phyloP scores from a whole-genome alignment of 2,329 filamentous ascomycete species.

The Beauveria australis region DNA sequence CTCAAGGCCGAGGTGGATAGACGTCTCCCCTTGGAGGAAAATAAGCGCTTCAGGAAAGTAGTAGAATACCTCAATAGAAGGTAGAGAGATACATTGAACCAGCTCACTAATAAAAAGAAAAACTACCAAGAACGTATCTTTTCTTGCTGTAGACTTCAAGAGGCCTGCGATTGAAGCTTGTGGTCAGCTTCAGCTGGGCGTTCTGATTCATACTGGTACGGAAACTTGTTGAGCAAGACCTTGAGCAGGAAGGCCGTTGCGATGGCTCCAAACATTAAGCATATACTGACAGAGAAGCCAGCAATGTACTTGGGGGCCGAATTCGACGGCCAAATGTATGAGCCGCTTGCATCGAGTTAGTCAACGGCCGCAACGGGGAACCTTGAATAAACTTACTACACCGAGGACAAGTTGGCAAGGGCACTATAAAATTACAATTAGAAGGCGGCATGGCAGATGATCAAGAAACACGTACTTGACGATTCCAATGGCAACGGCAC shows the following conservation, averaged over 20 bases:
- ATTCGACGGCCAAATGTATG: constrained; percentile 10
- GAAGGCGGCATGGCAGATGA: no score
- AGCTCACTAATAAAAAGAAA: background rate
- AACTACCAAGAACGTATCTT: background rate
- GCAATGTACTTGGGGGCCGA: constrained; percentile 6
- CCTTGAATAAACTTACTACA: constrained; percentile 2
- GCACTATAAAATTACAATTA: background rate
- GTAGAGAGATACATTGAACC: background rate
- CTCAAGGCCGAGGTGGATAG: no score
- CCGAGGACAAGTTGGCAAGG: constrained; percentile 7
- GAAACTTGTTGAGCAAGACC: constrained; percentile 3
- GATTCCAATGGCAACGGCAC: constrained; percentile 8
- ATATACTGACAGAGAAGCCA: constrained; percentile 8
- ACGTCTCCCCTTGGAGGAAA: no score
- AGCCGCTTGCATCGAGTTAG: background rate
- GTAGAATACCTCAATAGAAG: background rate
- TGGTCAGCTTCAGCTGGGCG: background rate
- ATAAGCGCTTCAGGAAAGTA: no score
- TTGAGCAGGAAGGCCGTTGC: constrained; percentile 4
- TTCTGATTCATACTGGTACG: background rate
- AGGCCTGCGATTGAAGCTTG: background rate
- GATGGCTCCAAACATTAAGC: constrained; percentile 5
- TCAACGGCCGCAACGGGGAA: background rate
- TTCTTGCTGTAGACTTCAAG: background rate
- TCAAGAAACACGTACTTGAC: background rate